These are phyloP conservation scores for Butyriboletus loyo DNA, from an alignment of 768 basidiomycete genomes.

Conservation along the genomic window DNA sequence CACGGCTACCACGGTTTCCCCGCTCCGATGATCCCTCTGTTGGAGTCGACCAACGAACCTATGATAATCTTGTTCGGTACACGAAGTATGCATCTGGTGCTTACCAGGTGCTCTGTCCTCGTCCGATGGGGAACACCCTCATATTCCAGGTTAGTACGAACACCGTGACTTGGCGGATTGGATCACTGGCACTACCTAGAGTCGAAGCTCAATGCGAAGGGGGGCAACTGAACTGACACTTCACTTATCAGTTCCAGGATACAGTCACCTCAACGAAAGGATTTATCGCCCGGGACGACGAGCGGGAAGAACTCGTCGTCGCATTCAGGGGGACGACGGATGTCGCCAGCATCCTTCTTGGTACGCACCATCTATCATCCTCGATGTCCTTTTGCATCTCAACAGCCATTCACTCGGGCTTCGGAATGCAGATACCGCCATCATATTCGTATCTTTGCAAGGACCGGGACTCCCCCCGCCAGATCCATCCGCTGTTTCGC, in stretches of 20 bases:
- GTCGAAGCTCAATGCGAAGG: not conserved
- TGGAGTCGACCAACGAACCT: constrained; percentile 37
- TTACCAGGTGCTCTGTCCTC: constrained; percentile 44
- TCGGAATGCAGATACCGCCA: constrained; percentile 14
- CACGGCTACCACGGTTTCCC: constrained; percentile 28
- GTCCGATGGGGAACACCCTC: constrained; percentile 47
- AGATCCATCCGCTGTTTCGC: not conserved
- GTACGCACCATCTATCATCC: constrained; percentile 5
- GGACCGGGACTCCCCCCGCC: constrained; percentile 26
- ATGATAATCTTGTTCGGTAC: constrained; percentile 43
- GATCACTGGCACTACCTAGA: no score
- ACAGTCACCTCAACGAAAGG: constrained; percentile 40
- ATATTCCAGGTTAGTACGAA: constrained; percentile 36
- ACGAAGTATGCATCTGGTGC: constrained; percentile 51
- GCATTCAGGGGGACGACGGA: constrained; percentile 41
- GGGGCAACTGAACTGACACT: not conserved
- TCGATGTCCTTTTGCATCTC: not conserved
- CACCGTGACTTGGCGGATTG: not conserved
- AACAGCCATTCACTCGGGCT: not conserved
- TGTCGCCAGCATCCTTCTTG: constrained; percentile 14
- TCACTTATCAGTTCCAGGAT: constrained; percentile 33
- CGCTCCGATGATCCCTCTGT: constrained; percentile 17
- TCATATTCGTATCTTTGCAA: constrained; percentile 19
- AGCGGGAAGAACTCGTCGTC: constrained; percentile 38
- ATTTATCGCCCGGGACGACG: constrained; percentile 44